Conservation (phyloP, 78 protist species). For the Dictyostelium brefeldianum region DNA sequence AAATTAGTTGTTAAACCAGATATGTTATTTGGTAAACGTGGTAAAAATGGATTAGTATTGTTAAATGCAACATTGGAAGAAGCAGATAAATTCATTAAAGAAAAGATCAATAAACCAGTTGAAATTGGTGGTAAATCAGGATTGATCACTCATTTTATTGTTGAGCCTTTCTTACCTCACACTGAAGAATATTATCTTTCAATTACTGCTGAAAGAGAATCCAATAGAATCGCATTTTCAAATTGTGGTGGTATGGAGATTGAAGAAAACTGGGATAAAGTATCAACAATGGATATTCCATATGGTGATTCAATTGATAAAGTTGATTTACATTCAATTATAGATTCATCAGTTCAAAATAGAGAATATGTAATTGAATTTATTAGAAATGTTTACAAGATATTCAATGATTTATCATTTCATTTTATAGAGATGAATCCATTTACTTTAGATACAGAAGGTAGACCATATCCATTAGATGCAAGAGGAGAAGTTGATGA, state of each 20-base stretch:
- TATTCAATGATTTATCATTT: constrained; percentile 81
- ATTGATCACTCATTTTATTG: constrained; percentile 80
- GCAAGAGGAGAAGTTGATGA: constrained; percentile 89
- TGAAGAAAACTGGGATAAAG: constrained; percentile 86
- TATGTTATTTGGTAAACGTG: constrained; percentile 90
- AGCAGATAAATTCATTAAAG: constrained; percentile 81
- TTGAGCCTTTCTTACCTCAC: constrained; percentile 93
- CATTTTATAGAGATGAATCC: constrained; percentile 91
- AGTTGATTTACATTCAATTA: constrained; percentile 35
- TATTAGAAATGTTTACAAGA: constrained; percentile 67
- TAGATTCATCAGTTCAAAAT: background rate
- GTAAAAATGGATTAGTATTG: constrained; percentile 88
- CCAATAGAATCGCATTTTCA: constrained; percentile 74
- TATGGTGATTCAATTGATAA: constrained; percentile 47
- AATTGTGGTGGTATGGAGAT: constrained; percentile 94
- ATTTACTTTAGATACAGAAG: constrained; percentile 75
- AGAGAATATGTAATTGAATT: constrained; percentile 55
- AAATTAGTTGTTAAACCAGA: constrained; percentile 94
- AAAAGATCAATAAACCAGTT: constrained; percentile 71
- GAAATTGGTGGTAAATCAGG: constrained; percentile 79
- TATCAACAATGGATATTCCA: constrained; percentile 18
- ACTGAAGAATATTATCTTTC: constrained; percentile 88
- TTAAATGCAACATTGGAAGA: constrained; percentile 84
- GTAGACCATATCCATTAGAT: constrained; percentile 86
- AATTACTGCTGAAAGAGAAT: constrained; percentile 87